These are phyloP conservation scores for Corinectria fuckeliana DNA, from an alignment of 2,329 filamentous ascomycete species.

Conservation along the genomic window DNA sequence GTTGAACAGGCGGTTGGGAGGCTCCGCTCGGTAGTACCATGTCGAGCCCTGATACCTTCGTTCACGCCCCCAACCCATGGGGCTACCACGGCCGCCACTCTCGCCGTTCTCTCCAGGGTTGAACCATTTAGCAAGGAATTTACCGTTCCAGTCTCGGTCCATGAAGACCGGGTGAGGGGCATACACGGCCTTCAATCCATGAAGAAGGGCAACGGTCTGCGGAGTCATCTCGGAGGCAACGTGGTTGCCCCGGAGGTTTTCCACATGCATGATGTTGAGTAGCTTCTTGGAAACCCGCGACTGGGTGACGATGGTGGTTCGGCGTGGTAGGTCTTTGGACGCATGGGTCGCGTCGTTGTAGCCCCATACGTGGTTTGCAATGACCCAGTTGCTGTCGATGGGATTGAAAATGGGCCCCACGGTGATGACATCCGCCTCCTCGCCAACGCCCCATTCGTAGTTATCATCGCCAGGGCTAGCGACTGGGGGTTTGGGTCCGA, in stretches of 20 bases:
- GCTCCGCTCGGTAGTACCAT: constrained; percentile 66
- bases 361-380: constrained; percentile 71
- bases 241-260: constrained; percentile 75
- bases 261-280: constrained; percentile 78
- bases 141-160: constrained; percentile 72
- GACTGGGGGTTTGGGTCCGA: constrained; percentile 69
- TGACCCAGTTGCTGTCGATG: constrained; percentile 74
- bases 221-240: constrained; percentile 84
- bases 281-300: constrained; percentile 75
- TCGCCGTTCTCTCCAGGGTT: constrained; percentile 64
- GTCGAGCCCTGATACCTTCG: constrained; percentile 63
- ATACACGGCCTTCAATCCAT: constrained; percentile 80
- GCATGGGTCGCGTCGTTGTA: constrained; percentile 61
- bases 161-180: constrained; percentile 82
- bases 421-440: constrained; percentile 76
- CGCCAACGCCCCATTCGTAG: constrained; percentile 78
- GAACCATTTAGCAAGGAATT: constrained; percentile 63
- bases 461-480: constrained; percentile 66
- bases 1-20: constrained; percentile 65
- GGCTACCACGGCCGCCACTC: constrained; percentile 60
- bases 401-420: constrained; percentile 83
- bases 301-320: constrained; percentile 80
- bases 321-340: constrained; percentile 67
- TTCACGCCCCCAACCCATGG: constrained; percentile 66
- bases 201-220: constrained; percentile 74